Evolutionary conservation across 495 filamentous ascomycete genomes (phyloP), one percentile per base, ranked within the genome.

Genomic region (Penicillium alfredii): DNA sequence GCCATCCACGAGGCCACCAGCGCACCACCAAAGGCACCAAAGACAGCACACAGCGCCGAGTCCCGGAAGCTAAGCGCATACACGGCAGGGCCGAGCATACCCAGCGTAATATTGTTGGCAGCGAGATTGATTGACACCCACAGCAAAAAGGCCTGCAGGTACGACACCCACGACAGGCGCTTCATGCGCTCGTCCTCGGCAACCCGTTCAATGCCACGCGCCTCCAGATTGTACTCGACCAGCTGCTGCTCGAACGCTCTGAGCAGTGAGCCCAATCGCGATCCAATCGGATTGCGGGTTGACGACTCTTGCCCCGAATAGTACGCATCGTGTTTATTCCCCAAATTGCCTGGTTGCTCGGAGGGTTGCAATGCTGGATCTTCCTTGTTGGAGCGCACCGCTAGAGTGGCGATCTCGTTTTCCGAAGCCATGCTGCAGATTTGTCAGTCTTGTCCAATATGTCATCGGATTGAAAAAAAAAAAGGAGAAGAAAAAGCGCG

Each of bases 121-220:
- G 81, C 79, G 20, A 86, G 66, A 51, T 89, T 89, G 61, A 86
- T 73, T 1, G 80, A 80, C 39, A 86, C 67, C 84, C 84, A 89
- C 10, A 87, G 60, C 28, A 85, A 46, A 22, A 73, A 74, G 5
- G 80, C 68, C 54, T 86, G 83, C 24, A 77, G 47, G 49, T 80
- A 83, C 21, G 65, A 64, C 17, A 69, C 44, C 60, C 76, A 78
- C n/a, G 76, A 61, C 17, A 73, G 45, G 9, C 49, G 51, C 14
- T 67, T 59, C 30, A 76, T 70, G 25, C 77, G 69, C 51, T 86
- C 77, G 23, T 78, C 53, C 17, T 77, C 68, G 14, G 71, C 61
- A 4, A 89, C 83, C 12, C 82, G 78, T 42, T 82, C 72, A 35
- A 87, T 82, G n/a, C 84, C 84, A 12, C 84, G 76, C 14, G 77